Base-by-base conservation (phyloP, 2,329 filamentous ascomycete species). In the Scedosporium boydii region DNA sequence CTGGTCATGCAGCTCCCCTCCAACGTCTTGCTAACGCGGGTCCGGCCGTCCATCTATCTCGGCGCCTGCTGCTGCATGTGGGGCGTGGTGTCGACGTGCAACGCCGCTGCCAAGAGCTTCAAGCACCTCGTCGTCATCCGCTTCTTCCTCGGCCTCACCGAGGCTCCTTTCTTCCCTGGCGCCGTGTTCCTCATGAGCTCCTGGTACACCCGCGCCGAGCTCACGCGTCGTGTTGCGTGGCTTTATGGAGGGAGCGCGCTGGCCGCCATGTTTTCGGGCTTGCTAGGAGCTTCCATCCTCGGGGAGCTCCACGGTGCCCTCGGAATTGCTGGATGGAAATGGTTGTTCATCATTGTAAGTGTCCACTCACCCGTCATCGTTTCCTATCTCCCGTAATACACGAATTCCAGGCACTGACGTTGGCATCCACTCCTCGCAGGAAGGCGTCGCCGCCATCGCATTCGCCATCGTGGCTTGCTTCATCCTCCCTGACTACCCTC, bases 341-440 rank as follows among this genome's bases (percentile, higher is more conserved):
- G 77, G 78, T 76, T 80, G 51, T 77, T 80, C 64, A 71, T 78
- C 64, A 74, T 78, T 27, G 0, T 91, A 87, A 64, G 87, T 80
- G 0, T 87, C 91, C 64, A n/a, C n/a, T n/a, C n/a, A n/a, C n/a
- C n/a, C n/a, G n/a, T n/a, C n/a, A n/a, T n/a, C n/a, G n/a, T n/a
- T n/a, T n/a, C 86, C 87, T 0, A 85, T 87, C 55, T 29, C 23
- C 41, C 14, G 6, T 4, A 68, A 88, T 92, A 82, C 85, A 90
- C 66, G 80, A 82, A 5, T 72, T 82, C 1, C 72, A 75, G 0
- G 87, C 87, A 1, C 77, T 87, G 23, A 77, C 80, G 85, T 10
- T 92, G 89, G 89, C 79, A 87, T 34, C 91, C 88, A 89, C 91
- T 93, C 60, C 93, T 93, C 71, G 88, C 92, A 64, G 75, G 76